Evolutionary conservation across 2,329 filamentous ascomycete genomes (phyloP).

Genomic region (Cladosporium phlei): DNA sequence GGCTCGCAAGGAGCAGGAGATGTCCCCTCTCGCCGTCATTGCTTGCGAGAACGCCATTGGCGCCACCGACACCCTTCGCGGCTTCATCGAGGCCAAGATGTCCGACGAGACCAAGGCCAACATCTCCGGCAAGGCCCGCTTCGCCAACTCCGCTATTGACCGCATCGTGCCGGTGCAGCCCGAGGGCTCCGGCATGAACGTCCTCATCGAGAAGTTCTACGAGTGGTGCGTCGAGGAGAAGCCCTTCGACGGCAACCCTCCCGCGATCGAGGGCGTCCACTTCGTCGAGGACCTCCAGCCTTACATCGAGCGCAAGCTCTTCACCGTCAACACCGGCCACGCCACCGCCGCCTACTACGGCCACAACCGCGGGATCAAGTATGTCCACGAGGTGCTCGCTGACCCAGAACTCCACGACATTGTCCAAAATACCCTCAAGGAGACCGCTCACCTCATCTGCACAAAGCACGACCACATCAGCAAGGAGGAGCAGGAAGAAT

Average conservation of each 20-base stretch:
- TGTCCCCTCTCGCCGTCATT: conserved; percentile 88
- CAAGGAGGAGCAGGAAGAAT: conserved; percentile 70
- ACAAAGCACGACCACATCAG: conserved; percentile 74
- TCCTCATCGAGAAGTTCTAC: conserved; percentile 97
- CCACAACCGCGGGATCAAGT: conserved; percentile 77
- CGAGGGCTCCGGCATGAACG: conserved; percentile 72
- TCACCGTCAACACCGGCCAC: conserved; percentile 97
- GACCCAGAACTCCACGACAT: conserved; percentile 74
- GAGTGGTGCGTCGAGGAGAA: conserved; percentile 94
- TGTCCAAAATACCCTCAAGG: conserved; percentile 72
- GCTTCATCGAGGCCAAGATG: conserved; percentile 69
- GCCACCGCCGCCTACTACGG: conserved; percentile 95
- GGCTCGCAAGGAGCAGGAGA: conserved; percentile 57
- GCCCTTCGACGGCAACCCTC: conserved; percentile 69
- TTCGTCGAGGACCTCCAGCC: conserved; percentile 88
- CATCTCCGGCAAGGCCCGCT: conserved; percentile 71
- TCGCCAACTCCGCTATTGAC: conserved; percentile 97
- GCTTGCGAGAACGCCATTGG: conserved; percentile 98
- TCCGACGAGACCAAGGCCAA: conserved; percentile 60
- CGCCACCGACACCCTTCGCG: conserved; percentile 81
- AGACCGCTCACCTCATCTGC: conserved; percentile 83
- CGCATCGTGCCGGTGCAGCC: conserved; percentile 94
- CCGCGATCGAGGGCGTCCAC: conserved; percentile 80
- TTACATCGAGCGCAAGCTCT: conserved; percentile 98
- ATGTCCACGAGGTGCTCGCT: conserved; percentile 81